Conservation (phyloP, 768 basidiomycete species). For the Naganishia randhawae region DNA sequence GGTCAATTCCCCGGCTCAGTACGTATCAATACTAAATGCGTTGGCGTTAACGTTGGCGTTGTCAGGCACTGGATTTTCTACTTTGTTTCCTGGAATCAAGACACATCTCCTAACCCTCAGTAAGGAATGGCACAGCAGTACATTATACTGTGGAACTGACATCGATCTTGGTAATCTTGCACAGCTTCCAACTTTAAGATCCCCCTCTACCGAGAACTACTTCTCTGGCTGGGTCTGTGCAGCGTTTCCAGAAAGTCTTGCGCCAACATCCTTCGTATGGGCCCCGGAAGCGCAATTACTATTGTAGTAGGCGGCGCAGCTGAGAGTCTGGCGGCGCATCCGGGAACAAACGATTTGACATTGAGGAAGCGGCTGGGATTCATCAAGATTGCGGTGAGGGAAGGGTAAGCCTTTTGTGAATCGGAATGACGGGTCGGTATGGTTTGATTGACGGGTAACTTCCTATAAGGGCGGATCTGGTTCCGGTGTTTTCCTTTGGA, state of each 20-base stretch:
- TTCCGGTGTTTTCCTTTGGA: constrained; percentile 96
- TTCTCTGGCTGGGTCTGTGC: constrained; percentile 81
- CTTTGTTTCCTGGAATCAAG: constrained; percentile 79
- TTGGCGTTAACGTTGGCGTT: background rate
- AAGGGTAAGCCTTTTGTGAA: constrained; percentile 35
- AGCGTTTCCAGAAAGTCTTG: constrained; percentile 89
- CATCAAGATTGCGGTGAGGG: constrained; percentile 63
- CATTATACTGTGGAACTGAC: background rate
- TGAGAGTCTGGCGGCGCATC: constrained; percentile 86
- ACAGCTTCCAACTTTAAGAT: constrained; percentile 77
- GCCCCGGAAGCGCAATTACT: constrained; percentile 64
- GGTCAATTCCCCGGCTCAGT: background rate
- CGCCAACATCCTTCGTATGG: constrained; percentile 73
- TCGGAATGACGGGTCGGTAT: too few relatives aligned
- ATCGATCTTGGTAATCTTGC: background rate
- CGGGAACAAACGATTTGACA: constrained; percentile 80
- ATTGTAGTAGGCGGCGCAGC: constrained; percentile 97
- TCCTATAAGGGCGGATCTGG: constrained; percentile 75
- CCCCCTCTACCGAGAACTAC: constrained; percentile 87
- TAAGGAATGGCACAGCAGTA: constrained; percentile 6
- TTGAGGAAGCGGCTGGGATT: constrained; percentile 72
- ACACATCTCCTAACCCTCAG: constrained; percentile 81
- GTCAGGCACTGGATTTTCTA: constrained; percentile 82
- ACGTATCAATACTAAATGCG: background rate
- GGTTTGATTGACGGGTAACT: background rate